Base-by-base conservation (phyloP, 345 rosid genomes). In the Kernera saxatilis region DNA sequence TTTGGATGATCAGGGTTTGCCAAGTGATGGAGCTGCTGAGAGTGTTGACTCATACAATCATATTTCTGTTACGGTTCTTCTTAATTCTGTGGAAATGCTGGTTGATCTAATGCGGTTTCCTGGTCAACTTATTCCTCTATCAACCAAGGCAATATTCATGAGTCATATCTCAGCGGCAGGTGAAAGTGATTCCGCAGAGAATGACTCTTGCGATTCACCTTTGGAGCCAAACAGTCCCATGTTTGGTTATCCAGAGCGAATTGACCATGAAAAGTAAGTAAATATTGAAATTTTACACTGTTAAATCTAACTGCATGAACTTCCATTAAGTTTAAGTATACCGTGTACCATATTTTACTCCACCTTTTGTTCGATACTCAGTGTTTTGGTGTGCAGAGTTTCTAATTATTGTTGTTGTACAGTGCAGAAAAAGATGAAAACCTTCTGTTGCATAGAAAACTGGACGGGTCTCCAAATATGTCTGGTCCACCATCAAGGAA, bases 31-130 rank as follows among this genome's bases (percentile, higher is more conserved):
- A 64, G 78, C 82, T 55, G 67, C 91, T 64, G 98, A 92, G 77
- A 84, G 82, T 70, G 80, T 54, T 45, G 98, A 92, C 80, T 86
- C 91, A 17, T 86, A 83, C 71, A 95, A 79, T 70, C 98, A 95
- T 74, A 83, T 90, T 84, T 95, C 99, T 56, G 98, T 90, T 70
- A 82, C 87, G 44, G 97, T 89, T 54, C 82, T 87, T 57, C 79
- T 88, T 70, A 89, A 92, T 75, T 94, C 97, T 48, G 83, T 86
- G 78, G 99, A 92, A 74, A 78, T 86, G 70, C 84, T 94, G 83
- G 96, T 94, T 44, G 98, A 94, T 80, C 96, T 94, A n/a, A 87
- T 94, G 97, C 88, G 96, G 46, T 87, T 84, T 86, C 99, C 99
- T 2, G 99, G 99, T 69, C 89, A 88, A 82, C 79, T 95, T 64